A percentile compares a stretch with the other conserved stretches of the same genome.
Conservation (phyloP, 768 basidiomycete genomes). For the Coprinopsis marcescibilis region DNA sequence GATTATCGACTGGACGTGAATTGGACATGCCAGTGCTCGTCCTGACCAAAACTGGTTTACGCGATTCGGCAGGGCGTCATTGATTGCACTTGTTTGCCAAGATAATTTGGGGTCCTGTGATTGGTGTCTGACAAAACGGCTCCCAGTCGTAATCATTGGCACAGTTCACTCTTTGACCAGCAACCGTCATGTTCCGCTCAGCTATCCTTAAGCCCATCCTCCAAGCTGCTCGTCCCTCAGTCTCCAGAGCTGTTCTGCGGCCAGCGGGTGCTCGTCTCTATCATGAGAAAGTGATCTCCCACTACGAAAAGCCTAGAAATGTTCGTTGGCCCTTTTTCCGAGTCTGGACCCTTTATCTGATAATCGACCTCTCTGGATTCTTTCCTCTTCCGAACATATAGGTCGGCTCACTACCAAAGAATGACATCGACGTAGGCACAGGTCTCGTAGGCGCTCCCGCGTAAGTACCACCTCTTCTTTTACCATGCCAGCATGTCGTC, state of each 20-base stretch:
- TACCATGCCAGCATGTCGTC: slow-evolving; percentile 13
- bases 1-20: slow-evolving; percentile 49
- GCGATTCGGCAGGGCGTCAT: not conserved
- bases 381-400: slow-evolving; percentile 24
- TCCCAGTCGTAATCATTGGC: not conserved
- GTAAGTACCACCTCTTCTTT: slow-evolving; percentile 45
- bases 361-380: slow-evolving; percentile 27
- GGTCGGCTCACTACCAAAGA: slow-evolving; percentile 96
- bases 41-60: not conserved
- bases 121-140: not conserved
- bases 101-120: slow-evolving; percentile 1
- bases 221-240: slow-evolving; percentile 38
- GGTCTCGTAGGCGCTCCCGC: slow-evolving; percentile 97
- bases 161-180: slow-evolving; percentile 21
- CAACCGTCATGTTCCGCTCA: slow-evolving; percentile 66
- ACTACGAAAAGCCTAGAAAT: slow-evolving; percentile 97
- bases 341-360: slow-evolving; percentile 51
- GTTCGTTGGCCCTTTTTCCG: slow-evolving; percentile 48
- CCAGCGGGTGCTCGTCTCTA: slow-evolving; percentile 68
- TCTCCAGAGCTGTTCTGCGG: slow-evolving; percentile 33
- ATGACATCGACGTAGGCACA: slow-evolving; percentile 88
- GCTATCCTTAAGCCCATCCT: slow-evolving; percentile 46
- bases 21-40: slow-evolving; percentile 4
- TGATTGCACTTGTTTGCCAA: slow-evolving; percentile 6
- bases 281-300: slow-evolving; percentile 95